Evolutionary conservation across 2,329 filamentous ascomycete species (phyloP).

Genomic region (Alternaria metachromatica): DNA sequence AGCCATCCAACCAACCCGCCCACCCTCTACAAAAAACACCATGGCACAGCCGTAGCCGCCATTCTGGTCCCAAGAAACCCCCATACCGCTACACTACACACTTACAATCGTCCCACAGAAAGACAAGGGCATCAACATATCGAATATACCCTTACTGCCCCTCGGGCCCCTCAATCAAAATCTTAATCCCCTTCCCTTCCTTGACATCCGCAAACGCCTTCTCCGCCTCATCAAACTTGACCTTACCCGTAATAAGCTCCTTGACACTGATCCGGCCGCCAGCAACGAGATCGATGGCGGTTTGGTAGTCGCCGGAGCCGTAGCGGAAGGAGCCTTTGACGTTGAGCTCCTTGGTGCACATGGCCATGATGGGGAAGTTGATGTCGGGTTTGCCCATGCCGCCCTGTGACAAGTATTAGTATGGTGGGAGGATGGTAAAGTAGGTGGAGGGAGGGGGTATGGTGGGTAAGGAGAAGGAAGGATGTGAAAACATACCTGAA

Average conservation of each 20-base stretch:
- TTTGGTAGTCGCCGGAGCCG: conserved; percentile 82
- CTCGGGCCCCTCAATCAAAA: conserved; percentile 57
- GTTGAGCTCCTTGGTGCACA: conserved; percentile 89
- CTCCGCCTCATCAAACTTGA: conserved; percentile 82
- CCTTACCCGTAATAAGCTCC: conserved; percentile 77
- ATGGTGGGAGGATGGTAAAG: too few species aligned
- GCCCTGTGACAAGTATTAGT: conserved; percentile 39
- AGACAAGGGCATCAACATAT: not conserved
- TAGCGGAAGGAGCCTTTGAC: conserved; percentile 90
- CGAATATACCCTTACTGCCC: conserved; percentile 23
- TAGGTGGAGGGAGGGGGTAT: not conserved
- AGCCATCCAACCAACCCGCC: too few species aligned
- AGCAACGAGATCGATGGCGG: conserved; percentile 78
- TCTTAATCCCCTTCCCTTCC: conserved; percentile 78
- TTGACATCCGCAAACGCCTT: conserved; percentile 87
- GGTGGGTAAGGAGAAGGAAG: too few species aligned
- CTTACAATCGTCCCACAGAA: not conserved
- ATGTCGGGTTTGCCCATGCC: conserved; percentile 92
- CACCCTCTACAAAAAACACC: too few species aligned
- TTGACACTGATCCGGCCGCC: conserved; percentile 75
- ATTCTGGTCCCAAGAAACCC: too few species aligned
- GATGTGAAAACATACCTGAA: conserved; percentile 44
- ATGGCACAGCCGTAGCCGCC: too few species aligned
- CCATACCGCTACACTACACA: not conserved
- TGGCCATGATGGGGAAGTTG: conserved; percentile 87